Percentiles rank a stretch among this genome's conserved stretches.
These are phyloP conservation scores for Aspergillus bertholletiae DNA, from an alignment of 495 filamentous ascomycete species.

Conservation along the genomic window DNA sequence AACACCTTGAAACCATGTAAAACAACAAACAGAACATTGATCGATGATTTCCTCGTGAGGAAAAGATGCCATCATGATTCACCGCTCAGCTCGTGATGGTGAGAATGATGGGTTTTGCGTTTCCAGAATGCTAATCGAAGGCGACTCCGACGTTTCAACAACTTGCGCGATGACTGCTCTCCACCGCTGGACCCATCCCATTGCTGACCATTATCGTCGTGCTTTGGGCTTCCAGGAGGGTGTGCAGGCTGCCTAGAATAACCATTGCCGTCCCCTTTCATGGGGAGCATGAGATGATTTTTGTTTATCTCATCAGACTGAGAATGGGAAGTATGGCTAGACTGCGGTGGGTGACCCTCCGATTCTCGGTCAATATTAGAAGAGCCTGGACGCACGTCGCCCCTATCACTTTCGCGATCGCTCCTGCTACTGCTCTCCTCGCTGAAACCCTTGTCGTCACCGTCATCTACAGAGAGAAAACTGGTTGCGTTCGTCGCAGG, in stretches of 20 bases:
- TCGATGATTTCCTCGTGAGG: background rate
- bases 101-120: constrained; percentile 30
- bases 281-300: constrained; percentile 19
- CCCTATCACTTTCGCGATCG: constrained; percentile 15
- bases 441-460: constrained; percentile 38
- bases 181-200: constrained; percentile 21
- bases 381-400: constrained; percentile 10
- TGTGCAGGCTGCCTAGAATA: constrained; percentile 27
- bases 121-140: constrained; percentile 46
- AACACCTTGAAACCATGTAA: constrained; percentile 14
- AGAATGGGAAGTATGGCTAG: constrained; percentile 13
- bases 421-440: constrained; percentile 31
- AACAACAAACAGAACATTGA: constrained; percentile 7
- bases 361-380: constrained; percentile 5
- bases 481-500: constrained; percentile 52
- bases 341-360: background rate
- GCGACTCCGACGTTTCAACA: constrained; percentile 40
- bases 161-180: constrained; percentile 17
- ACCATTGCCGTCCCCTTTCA: constrained; percentile 21
- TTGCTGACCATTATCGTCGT: constrained; percentile 19
- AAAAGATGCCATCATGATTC: constrained; percentile 27
- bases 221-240: constrained; percentile 29
- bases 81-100: constrained; percentile 36
- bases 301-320: constrained; percentile 27
- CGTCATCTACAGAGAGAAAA: constrained; percentile 46